Evolutionary conservation across 768 basidiomycete genomes (phyloP).

Genomic region (Rhodosporidiobolus sp.): DNA sequence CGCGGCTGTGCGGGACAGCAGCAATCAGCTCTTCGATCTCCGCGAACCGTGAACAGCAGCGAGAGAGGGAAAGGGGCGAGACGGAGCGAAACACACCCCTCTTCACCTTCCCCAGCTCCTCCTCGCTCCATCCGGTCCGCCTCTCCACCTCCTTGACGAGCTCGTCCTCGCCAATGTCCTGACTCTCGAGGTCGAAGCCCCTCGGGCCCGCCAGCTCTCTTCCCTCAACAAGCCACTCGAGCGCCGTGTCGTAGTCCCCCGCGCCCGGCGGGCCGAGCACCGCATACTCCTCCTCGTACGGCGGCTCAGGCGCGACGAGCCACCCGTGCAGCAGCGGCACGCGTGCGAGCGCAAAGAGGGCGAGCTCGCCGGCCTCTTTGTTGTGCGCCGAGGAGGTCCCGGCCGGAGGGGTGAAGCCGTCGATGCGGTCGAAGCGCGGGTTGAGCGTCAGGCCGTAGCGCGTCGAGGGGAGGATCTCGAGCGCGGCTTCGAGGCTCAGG

Average conservation of each 20-base stretch:
- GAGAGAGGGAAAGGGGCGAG: not conserved
- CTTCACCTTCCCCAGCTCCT: constrained; percentile 63
- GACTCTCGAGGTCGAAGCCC: constrained; percentile 49
- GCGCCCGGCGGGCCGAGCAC: constrained; percentile 25
- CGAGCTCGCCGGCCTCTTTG: constrained; percentile 62
- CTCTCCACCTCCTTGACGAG: constrained; percentile 27
- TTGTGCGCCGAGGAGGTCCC: constrained; percentile 28
- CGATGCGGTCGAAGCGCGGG: constrained; percentile 63
- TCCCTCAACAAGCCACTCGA: constrained; percentile 71
- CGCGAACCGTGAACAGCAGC: too few species aligned
- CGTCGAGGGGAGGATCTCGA: constrained; percentile 72
- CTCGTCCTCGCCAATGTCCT: constrained; percentile 37
- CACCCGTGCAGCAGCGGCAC: constrained; percentile 85
- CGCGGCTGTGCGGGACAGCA: constrained; percentile 55
- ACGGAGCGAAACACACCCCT: constrained; percentile 60
- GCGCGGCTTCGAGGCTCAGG: constrained; percentile 59
- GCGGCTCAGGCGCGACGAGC: too few species aligned
- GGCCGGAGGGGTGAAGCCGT: constrained; percentile 48
- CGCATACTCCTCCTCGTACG: constrained; percentile 43
- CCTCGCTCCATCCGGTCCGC: constrained; percentile 53
- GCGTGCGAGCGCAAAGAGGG: constrained; percentile 76
- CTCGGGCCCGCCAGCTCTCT: constrained; percentile 64
- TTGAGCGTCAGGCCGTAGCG: constrained; percentile 88
- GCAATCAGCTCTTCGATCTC: too few species aligned
- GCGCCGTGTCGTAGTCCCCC: constrained; percentile 70